Evolutionary conservation across 352 stramenopile species (phyloP).

Genomic region (Globisporangium canariense): DNA sequence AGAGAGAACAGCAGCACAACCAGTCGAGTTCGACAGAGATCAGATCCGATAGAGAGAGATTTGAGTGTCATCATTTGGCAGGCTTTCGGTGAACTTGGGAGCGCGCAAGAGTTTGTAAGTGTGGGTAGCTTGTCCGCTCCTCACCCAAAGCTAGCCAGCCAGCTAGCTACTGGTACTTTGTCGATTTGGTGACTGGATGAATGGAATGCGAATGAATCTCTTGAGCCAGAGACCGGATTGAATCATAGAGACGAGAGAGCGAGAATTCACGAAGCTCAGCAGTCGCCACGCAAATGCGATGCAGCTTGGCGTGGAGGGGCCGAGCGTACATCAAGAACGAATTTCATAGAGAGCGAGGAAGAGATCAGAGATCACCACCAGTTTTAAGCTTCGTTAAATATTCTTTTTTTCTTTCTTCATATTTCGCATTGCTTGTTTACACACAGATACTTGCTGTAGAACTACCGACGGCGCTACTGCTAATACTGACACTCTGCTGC

Average conservation of each 20-base stretch:
- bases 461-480: background rate
- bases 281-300: background rate
- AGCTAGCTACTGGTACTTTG: no score
- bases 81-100: constrained; percentile 14
- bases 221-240: no score
- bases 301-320: background rate
- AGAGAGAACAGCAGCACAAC: background rate
- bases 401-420: background rate
- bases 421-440: background rate
- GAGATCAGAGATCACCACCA: no score
- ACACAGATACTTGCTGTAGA: background rate
- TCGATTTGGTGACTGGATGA: no score
- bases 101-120: constrained; percentile 6
- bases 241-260: no score
- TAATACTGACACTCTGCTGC: background rate
- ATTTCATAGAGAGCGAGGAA: background rate
- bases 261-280: no score
- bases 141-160: no score
- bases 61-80: background rate
- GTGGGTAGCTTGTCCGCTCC: no score
- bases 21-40: background rate
- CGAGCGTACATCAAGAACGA: background rate
- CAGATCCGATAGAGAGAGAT: background rate
- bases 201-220: no score
- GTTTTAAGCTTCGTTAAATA: background rate